phyloP scores from a whole-genome alignment of 1,139 yeast genomes.

The Pichia sorboxylosa region DNA sequence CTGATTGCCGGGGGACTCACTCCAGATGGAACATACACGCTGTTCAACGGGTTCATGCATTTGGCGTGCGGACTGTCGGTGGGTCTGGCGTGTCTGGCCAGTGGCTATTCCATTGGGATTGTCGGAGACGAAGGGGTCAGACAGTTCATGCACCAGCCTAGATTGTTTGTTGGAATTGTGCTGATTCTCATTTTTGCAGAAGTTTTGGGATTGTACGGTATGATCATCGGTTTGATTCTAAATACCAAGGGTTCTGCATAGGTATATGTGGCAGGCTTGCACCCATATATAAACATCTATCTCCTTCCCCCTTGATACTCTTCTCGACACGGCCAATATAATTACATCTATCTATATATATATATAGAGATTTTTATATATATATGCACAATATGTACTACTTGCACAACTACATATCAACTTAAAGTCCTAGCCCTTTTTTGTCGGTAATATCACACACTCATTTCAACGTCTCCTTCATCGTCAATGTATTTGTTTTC shows the following conservation, averaged over 20 bases:
- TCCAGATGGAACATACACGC: constrained; percentile 65
- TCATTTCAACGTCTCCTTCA: constrained; percentile 54
- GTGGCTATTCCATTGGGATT: constrained; percentile 96
- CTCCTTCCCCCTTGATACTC: too few relatives aligned
- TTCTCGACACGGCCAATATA: neutral
- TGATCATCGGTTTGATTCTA: constrained; percentile 80
- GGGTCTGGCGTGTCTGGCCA: constrained; percentile 94
- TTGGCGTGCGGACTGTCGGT: constrained; percentile 91
- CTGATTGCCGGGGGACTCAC: constrained; percentile 86
- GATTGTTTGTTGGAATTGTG: constrained; percentile 95
- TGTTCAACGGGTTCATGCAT: constrained; percentile 95
- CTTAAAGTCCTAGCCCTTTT: constrained; percentile 4
- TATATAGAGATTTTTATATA: too few relatives aligned
- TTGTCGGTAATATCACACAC: neutral
- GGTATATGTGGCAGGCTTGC: neutral
- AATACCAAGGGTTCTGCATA: constrained; percentile 75
- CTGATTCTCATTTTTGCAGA: constrained; percentile 96
- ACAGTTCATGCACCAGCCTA: constrained; percentile 92
- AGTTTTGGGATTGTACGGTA: constrained; percentile 94
- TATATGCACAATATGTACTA: too few relatives aligned
- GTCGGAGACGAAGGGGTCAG: constrained; percentile 99
- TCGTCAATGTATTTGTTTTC: constrained; percentile 63
- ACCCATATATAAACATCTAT: constrained; percentile 1
- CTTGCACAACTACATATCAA: constrained; percentile 2
- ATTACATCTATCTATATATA: neutral